A percentile compares a stretch with the other conserved stretches of the same genome.
phyloP scores from a whole-genome alignment of 2,329 filamentous ascomycete genomes.

The Penicillium brevicompactum region DNA sequence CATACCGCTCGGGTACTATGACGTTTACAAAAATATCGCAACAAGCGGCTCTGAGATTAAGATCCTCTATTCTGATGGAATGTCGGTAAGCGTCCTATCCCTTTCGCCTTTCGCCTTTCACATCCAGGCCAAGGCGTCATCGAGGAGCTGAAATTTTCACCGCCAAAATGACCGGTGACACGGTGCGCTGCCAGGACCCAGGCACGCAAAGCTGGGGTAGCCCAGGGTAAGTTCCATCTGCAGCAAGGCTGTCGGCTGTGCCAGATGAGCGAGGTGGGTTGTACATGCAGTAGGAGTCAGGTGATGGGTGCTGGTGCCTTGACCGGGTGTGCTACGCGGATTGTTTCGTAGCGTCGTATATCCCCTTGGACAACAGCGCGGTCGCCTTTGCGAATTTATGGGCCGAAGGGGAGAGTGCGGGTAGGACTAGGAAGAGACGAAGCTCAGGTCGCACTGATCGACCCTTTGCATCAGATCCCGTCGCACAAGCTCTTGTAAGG shows the following conservation, averaged over 20 bases:
- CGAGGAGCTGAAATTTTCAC: background rate
- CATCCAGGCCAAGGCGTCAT: too few relatives aligned
- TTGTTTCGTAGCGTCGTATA: background rate
- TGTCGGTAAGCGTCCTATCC: background rate
- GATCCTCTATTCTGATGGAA: background rate
- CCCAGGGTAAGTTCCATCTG: slow-evolving; percentile 5
- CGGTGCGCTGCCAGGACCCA: background rate
- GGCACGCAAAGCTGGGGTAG: background rate
- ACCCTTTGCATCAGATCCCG: background rate
- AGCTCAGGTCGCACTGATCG: background rate
- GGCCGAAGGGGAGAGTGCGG: too few relatives aligned
- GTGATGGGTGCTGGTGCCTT: slow-evolving; percentile 10
- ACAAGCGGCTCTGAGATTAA: too few relatives aligned
- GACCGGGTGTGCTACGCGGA: slow-evolving; percentile 5
- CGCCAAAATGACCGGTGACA: background rate
- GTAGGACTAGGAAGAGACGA: too few relatives aligned
- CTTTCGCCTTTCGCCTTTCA: too few relatives aligned
- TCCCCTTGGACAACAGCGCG: background rate
- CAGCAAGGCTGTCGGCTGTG: slow-evolving; percentile 6
- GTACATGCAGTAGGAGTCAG: slow-evolving; percentile 16
- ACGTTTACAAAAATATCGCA: background rate
- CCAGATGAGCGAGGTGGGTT: background rate
- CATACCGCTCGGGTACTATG: background rate
- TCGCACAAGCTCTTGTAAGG: background rate
- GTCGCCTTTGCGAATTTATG: background rate